phyloP scores from a whole-genome alignment of 495 filamentous ascomycete species.

The Poronia punctata region DNA sequence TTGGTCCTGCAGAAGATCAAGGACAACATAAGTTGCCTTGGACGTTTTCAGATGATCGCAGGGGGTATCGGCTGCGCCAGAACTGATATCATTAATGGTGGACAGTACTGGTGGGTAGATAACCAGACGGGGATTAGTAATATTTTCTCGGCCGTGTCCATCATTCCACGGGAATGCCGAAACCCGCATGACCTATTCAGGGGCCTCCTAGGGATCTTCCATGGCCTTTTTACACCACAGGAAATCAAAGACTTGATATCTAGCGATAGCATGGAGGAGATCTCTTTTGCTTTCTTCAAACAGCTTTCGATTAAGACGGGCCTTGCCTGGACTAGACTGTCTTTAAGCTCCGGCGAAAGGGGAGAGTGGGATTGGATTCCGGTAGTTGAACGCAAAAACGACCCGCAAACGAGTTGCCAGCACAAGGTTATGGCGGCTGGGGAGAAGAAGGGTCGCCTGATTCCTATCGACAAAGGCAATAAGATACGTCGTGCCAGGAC shows the following conservation, averaged over 20 bases:
- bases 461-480: neutral
- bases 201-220: neutral
- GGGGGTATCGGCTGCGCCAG: conserved; percentile 16
- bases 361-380: neutral
- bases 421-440: too few species aligned
- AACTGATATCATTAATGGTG: conserved; percentile 20
- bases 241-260: conserved; percentile 4
- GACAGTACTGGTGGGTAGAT: conserved; percentile 18
- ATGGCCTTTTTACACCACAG: neutral
- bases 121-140: conserved; percentile 20
- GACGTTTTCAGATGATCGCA: conserved; percentile 13
- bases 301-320: conserved; percentile 17
- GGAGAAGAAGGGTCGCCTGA: neutral
- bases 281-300: conserved; percentile 20
- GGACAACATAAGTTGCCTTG: conserved; percentile 7
- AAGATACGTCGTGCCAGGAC: neutral
- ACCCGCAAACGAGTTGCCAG: neutral
- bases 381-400: neutral
- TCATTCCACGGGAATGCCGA: conserved; percentile 1
- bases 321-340: conserved; percentile 18
- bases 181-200: neutral
- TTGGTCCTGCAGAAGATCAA: conserved; percentile 10
- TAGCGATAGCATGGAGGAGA: conserved; percentile 13
- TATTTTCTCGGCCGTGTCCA: conserved; percentile 22
- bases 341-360: conserved; percentile 8